These are phyloP conservation scores for Thoreauomyces humboldtii DNA, from an alignment of 192 early-diverging fungal genomes.

Conservation along the genomic window DNA sequence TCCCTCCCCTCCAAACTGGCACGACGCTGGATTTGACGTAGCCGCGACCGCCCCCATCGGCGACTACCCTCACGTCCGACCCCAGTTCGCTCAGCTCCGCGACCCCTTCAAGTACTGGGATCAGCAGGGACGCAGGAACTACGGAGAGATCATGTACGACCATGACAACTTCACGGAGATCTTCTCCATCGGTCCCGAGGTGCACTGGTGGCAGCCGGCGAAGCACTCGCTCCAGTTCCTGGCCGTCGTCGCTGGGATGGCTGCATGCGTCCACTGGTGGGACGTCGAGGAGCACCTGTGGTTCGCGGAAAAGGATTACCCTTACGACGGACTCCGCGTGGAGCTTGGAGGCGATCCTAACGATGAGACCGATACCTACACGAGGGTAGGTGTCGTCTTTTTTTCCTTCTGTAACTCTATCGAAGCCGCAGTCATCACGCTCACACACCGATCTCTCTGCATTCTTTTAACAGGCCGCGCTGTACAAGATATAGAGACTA, in stretches of 20 bases:
- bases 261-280: conserved; percentile 31
- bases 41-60: conserved; percentile 42
- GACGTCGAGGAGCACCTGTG: conserved; percentile 37
- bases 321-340: conserved; percentile 49
- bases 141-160: conserved; percentile 49
- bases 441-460: background rate
- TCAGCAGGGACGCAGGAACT: conserved; percentile 51
- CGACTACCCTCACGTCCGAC: conserved; percentile 46
- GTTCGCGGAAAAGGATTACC: conserved; percentile 49
- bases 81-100: conserved; percentile 42
- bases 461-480: background rate
- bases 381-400: conserved; percentile 24
- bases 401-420: background rate
- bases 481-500: conserved; percentile 1
- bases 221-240: conserved; percentile 21
- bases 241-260: conserved; percentile 28
- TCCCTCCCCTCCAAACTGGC: conserved; percentile 27
- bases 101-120: conserved; percentile 58
- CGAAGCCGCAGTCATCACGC: background rate
- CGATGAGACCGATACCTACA: conserved; percentile 34
- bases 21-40: conserved; percentile 37
- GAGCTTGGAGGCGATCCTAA: conserved; percentile 55
- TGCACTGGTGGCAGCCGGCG: conserved; percentile 19
- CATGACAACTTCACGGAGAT: conserved; percentile 44
- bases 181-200: conserved; percentile 41